Evolutionary conservation across 148 eudicot species (phyloP).

Genomic region (Camellia granthamiana): DNA sequence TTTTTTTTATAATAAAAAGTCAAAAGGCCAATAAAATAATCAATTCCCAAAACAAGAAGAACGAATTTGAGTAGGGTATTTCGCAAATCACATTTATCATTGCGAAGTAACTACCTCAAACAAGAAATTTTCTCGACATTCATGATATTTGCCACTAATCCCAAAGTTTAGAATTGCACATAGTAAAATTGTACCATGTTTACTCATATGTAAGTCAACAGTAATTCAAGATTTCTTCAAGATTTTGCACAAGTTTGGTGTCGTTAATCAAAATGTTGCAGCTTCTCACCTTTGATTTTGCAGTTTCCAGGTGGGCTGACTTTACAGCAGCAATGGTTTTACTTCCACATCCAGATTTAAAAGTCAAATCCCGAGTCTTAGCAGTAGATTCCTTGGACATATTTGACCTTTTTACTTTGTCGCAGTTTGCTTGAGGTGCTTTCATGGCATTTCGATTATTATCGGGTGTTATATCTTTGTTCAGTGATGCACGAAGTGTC

Average conservation of each 20-base stretch:
- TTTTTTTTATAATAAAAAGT: too few relatives aligned
- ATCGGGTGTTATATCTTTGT: constrained; percentile 25
- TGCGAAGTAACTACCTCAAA: not conserved
- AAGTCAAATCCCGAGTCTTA: constrained; percentile 6
- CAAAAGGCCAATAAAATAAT: too few relatives aligned
- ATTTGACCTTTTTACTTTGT: constrained; percentile 19
- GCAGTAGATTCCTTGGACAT: constrained; percentile 20
- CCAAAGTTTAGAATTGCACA: not conserved
- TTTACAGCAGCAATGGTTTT: constrained; percentile 10
- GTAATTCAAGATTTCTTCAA: not conserved
- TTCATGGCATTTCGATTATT: constrained; percentile 22
- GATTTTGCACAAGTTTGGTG: not conserved
- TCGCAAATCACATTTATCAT: not conserved
- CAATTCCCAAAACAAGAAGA: too few relatives aligned
- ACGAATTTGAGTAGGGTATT: not conserved
- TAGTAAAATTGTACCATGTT: not conserved
- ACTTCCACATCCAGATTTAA: not conserved
- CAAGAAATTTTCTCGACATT: not conserved
- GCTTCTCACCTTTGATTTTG: constrained; percentile 45
- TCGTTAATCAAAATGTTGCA: not conserved
- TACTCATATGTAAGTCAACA: not conserved
- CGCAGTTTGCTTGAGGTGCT: constrained; percentile 14
- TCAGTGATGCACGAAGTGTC: constrained; percentile 15
- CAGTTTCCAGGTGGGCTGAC: constrained; percentile 16
- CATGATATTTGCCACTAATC: not conserved